Evolutionary conservation across 2,329 filamentous ascomycete species (phyloP), one percentile per base, ranked within the genome.

Genomic region (Epichloe aotearoae): DNA sequence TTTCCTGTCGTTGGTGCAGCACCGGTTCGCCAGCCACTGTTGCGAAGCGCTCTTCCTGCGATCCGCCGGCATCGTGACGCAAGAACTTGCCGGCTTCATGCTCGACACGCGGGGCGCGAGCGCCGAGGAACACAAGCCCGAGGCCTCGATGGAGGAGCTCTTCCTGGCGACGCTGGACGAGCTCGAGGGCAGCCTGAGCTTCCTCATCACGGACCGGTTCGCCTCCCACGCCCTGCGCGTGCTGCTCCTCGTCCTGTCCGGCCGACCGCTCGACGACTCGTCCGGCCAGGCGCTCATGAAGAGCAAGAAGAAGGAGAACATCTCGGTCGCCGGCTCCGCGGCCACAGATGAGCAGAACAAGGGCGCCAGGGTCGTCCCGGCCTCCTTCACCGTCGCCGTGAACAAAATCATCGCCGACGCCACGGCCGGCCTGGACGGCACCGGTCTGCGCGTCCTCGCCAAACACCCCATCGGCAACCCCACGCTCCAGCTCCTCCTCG

Each of bases 21-120:
- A 98, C 69, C 85, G 93, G 17, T 98, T 98, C 62, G 93, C 93
- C 5, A 95, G 90, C 54, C 93, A 98, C 71, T 97, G 91, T 69
- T 96, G 90, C 65, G 93, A 98, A 70, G 88, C 88, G 26, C 76
- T 98, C 34, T 97, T 98, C 66, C 73, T 90, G 46, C 81, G 86
- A 56, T 85, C 87, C 2, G 90, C 90, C 0, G 84, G 86, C 1
- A 70, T 85, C 11, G 86, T 95, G 38, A 85, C 84, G 14, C 73
- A 83, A 54, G 90, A 95, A 66, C 68, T 87, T 65, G 75, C 64
- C 56, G 77, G 63, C 43, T 71, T 62, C 58, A 65, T 64, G n/a
- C 54, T 72, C 34, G 69, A 71, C 38, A 65, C 64, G 19, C 71
- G 72, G 20, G 72, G 73, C 7, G 67, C 70, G 19, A 59, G 60